Conservation (phyloP, 2,329 filamentous ascomycete species). For the Ascochyta pisi region DNA sequence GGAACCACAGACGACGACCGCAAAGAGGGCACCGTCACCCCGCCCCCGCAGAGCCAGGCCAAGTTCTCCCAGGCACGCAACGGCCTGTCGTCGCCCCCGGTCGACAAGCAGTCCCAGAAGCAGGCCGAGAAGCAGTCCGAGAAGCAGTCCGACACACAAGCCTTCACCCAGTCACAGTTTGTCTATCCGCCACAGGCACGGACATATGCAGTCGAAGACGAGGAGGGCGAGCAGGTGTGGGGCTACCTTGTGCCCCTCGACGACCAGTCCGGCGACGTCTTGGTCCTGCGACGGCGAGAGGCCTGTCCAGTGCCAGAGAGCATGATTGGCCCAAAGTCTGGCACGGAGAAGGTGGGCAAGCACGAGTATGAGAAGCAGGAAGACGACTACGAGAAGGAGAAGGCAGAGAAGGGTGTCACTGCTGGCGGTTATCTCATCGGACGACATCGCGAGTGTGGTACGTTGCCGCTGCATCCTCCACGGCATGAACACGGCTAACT, state of each 20-base stretch:
- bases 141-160: conserved; percentile 74
- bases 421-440: conserved; percentile 90
- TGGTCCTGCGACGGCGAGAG: conserved; percentile 78
- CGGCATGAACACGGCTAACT: conserved; percentile 19
- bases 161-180: conserved; percentile 86
- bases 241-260: conserved; percentile 90
- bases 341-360: conserved; percentile 55
- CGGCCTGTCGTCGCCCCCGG: conserved; percentile 63
- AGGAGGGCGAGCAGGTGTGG: conserved; percentile 88
- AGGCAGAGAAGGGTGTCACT: conserved; percentile 61
- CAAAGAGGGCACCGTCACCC: conserved; percentile 77
- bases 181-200: conserved; percentile 74
- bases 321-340: conserved; percentile 47
- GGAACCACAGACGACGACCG: conserved; percentile 58
- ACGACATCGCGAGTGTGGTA: conserved; percentile 91
- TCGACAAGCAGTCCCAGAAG: conserved; percentile 7
- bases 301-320: conserved; percentile 68
- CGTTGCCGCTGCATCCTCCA: conserved; percentile 44
- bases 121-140: not conserved
- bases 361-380: conserved; percentile 66
- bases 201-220: conserved; percentile 83
- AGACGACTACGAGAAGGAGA: conserved; percentile 65
- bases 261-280: conserved; percentile 68
- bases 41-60: conserved; percentile 53
- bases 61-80: conserved; percentile 41